Percentiles rank a stretch among this genome's conserved stretches.
Evolutionary conservation across 2,329 filamentous ascomycete species (phyloP).

Genomic region (Aspergillus eucalypticola): DNA sequence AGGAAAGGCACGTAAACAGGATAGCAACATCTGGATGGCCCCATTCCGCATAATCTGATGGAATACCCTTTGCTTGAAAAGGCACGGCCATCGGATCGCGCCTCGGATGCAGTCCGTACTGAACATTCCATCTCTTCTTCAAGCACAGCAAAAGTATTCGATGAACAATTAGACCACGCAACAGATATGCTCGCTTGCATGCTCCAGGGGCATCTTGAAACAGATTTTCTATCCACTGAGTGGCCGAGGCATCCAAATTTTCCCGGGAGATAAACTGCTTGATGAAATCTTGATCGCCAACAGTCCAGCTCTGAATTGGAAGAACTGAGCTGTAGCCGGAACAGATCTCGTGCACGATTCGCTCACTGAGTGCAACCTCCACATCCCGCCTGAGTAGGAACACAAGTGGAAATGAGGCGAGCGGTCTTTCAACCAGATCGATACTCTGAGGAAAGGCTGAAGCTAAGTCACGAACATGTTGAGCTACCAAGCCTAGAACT

Average conservation of each 20-base stretch:
- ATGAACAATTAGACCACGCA: conserved; percentile 64
- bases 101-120: conserved; percentile 59
- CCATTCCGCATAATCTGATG: conserved; percentile 64
- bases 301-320: no score
- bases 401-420: conserved; percentile 55
- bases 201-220: conserved; percentile 35
- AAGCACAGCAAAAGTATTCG: conserved; percentile 61
- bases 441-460: conserved; percentile 48
- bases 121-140: conserved; percentile 67
- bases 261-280: conserved; percentile 35
- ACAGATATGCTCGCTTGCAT: conserved; percentile 50
- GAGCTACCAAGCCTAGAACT: conserved; percentile 45
- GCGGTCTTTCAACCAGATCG: conserved; percentile 47
- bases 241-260: conserved; percentile 19
- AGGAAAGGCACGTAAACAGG: conserved; percentile 64
- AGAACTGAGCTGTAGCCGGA: no score
- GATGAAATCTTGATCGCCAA: conserved; percentile 17
- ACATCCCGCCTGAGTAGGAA: conserved; percentile 51
- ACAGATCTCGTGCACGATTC: no score
- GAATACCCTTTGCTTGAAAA: conserved; percentile 65
- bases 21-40: conserved; percentile 69
- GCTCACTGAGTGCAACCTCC: no score
- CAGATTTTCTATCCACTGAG: conserved; percentile 13
- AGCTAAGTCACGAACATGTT: conserved; percentile 40
- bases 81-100: conserved; percentile 61